These are phyloP conservation scores for Zymoseptoria brevis DNA, from an alignment of 2,329 filamentous ascomycete genomes.

Conservation along the genomic window DNA sequence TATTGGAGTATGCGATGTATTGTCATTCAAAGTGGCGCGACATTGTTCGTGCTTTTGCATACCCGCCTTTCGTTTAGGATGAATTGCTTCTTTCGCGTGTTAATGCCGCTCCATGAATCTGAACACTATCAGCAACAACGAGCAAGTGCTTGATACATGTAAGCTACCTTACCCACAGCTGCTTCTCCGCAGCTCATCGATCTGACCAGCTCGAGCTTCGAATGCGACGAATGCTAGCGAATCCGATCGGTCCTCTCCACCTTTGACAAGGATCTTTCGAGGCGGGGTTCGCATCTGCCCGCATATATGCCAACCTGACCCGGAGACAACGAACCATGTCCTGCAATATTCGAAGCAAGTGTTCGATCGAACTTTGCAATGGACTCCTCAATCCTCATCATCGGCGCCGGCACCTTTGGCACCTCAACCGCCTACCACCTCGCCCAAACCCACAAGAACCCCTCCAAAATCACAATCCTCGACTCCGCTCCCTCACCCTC, in stretches of 20 bases:
- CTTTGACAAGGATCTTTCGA: neutral
- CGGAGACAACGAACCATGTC: neutral
- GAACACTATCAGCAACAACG: neutral
- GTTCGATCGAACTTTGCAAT: neutral
- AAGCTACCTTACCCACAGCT: neutral
- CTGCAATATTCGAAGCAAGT: neutral
- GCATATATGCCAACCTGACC: neutral
- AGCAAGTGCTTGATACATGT: neutral
- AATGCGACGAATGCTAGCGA: neutral
- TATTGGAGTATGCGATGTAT: too few relatives aligned
- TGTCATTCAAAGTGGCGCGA: too few relatives aligned
- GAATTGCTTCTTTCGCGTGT: too few relatives aligned
- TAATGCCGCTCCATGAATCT: neutral
- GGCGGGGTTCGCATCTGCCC: neutral
- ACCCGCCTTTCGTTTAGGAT: too few relatives aligned
- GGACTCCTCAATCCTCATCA: slow-evolving; percentile 17
- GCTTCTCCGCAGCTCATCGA: neutral
- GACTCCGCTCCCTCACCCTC: slow-evolving; percentile 48
- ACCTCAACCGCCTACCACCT: slow-evolving; percentile 20
- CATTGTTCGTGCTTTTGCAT: too few relatives aligned
- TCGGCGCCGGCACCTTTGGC: slow-evolving; percentile 21
- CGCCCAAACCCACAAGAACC: slow-evolving; percentile 40
- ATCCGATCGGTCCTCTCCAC: neutral
- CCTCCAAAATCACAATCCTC: slow-evolving; percentile 48
- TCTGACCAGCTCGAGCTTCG: neutral